Conservation (phyloP, 441 rosid genomes). For the Erodium trifolium region DNA sequence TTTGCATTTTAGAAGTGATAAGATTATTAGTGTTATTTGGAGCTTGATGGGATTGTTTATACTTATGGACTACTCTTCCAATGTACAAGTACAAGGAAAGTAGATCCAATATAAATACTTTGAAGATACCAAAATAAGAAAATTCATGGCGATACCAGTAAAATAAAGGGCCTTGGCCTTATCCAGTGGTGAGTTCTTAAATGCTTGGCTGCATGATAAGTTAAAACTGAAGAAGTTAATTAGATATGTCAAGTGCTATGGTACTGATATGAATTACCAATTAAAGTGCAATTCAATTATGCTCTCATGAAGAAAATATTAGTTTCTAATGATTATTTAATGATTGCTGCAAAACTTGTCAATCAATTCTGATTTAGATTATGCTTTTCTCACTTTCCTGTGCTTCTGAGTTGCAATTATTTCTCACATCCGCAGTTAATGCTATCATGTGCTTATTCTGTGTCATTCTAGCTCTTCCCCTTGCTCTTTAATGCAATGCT, state of each 20-base stretch:
- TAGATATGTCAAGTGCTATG: not conserved
- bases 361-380: not conserved
- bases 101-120: not conserved
- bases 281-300: not conserved
- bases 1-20: slow-evolving; percentile 5
- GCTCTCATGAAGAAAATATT: not conserved
- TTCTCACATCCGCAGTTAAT: not conserved
- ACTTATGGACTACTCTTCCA: not conserved
- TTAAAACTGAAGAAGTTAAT: too few relatives aligned
- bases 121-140: not conserved
- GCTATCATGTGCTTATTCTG: not conserved
- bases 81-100: not conserved
- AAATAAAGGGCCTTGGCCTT: too few relatives aligned
- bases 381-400: slow-evolving; percentile 1
- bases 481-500: not conserved
- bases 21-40: not conserved
- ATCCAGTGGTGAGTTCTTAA: too few relatives aligned
- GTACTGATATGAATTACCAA: not conserved
- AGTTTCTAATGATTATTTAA: not conserved
- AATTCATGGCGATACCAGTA: not conserved
- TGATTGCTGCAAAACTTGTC: not conserved
- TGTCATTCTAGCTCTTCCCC: not conserved
- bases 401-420: not conserved
- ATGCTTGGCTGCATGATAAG: too few relatives aligned
- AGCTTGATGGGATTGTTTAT: not conserved